Base-by-base conservation (phyloP, 163 green algal species). In the Scenedesmus sp. region DNA sequence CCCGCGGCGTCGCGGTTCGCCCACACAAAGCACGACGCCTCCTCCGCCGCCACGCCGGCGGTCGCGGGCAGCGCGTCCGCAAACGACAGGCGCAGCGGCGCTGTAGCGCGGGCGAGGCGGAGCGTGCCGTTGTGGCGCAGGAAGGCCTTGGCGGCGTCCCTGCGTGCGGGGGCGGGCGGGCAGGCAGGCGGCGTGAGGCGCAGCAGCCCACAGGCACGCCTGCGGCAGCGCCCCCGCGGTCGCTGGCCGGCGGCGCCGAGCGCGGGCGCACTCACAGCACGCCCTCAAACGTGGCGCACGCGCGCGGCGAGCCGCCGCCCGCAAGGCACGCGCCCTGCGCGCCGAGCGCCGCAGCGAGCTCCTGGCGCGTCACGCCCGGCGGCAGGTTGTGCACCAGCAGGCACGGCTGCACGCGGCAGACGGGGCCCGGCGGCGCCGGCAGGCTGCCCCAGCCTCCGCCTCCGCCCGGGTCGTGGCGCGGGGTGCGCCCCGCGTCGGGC, bases 141-240 rank as follows among this genome's bases (percentile, higher is more conserved):
- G 69, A 60, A 77, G 4, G 69, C 36, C 39, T 67, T 77, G 10
- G 69, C 69, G 4, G 69, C 69, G 9, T 77, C 69, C 13, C 69
- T 77, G 69, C 48, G 45, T 34, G 62, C 36, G 53, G 62, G n/a
- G 50, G 45, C 51, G 63, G 45, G 28, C 5, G 18, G 10, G 39
- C 39, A 47, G 39, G 6, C 39, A 45, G 11, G 36, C 63, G 14
- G 22, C 53, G 18, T 1, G 15, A 26, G 29, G 31, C 58, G 31
- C 31, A 31, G 29, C 28, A 45, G 54, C 51, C 33, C 29, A 54
- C 1, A 39, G 44, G 20, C 22, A 62, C 20, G 28, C 29, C 24
- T 7, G 13, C 7, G 24, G 29, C 82, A 82, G 75, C 82, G 82
- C 70, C 75, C 81, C 83, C 74, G 74, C 81, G 75, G 74, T 74